Conservation (phyloP, 1,284 basidiomycete genomes). For the Marasmius oreades region DNA sequence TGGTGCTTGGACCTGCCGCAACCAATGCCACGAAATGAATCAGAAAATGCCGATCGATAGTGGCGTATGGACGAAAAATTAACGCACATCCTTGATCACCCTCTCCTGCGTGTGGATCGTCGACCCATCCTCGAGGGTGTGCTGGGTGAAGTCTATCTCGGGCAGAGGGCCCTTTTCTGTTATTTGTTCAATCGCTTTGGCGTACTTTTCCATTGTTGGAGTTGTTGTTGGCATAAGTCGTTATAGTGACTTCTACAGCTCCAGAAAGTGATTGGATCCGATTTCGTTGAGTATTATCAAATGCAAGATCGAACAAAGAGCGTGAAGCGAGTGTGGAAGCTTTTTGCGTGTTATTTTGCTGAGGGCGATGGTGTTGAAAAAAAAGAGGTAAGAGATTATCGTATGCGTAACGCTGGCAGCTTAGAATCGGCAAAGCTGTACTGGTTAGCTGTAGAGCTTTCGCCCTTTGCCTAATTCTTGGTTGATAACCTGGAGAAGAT, state of each 20-base stretch:
- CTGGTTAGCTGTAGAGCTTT: too few species aligned
- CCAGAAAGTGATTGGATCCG: background rate
- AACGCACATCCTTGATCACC: constrained; percentile 76
- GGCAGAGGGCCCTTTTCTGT: constrained; percentile 59
- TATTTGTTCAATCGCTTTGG: constrained; percentile 65
- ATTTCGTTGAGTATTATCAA: background rate
- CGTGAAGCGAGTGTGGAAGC: too few species aligned
- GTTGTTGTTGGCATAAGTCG: too few species aligned
- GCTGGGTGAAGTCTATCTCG: constrained; percentile 85
- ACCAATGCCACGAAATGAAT: background rate
- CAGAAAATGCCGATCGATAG: background rate
- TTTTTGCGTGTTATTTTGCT: background rate
- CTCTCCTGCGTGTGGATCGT: constrained; percentile 84
- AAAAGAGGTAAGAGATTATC: background rate
- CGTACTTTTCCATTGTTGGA: background rate
- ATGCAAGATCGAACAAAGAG: background rate
- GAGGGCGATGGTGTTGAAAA: background rate
- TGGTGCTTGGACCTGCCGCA: constrained; percentile 82
- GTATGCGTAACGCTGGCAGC: background rate
- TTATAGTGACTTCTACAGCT: too few species aligned
- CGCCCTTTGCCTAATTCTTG: too few species aligned
- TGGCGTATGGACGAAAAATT: constrained; percentile 3
- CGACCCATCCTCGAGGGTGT: constrained; percentile 85
- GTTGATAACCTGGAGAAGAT: too few species aligned
- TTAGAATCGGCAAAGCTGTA: background rate